Conservation (phyloP, 306 rosid species). For the Cicer yamashitae region DNA sequence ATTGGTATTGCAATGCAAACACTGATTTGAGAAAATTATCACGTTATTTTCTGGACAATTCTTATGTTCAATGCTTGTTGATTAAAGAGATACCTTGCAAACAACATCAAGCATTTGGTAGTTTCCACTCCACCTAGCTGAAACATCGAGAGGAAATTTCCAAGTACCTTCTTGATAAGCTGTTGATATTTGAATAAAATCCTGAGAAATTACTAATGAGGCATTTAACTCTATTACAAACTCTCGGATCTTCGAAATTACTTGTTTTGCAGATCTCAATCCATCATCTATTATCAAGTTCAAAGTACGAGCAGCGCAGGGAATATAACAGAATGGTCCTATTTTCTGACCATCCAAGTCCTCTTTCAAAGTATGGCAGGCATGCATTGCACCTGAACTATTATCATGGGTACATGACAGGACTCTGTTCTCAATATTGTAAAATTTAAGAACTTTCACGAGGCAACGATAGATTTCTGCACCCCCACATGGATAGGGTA, state of each 20-base stretch:
- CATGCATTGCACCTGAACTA: conserved; percentile 72
- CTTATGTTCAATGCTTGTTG: conserved; percentile 28
- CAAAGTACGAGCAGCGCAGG: conserved; percentile 92
- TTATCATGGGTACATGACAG: conserved; percentile 95
- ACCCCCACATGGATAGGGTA: conserved; percentile 82
- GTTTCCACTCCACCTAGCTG: conserved; percentile 89
- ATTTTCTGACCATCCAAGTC: conserved; percentile 74
- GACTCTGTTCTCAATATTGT: conserved; percentile 77
- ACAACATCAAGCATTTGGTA: conserved; percentile 95
- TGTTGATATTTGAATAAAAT: conserved; percentile 69
- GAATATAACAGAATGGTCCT: conserved; percentile 88
- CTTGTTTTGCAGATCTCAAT: conserved; percentile 66
- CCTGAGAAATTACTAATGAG: conserved; percentile 71
- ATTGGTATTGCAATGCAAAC: conserved; percentile 24
- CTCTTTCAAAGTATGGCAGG: conserved; percentile 79
- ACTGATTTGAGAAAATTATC: not conserved
- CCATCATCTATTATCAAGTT: conserved; percentile 89
- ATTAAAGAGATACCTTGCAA: conserved; percentile 67
- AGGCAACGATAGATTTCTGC: conserved; percentile 74
- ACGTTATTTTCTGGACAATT: not conserved
- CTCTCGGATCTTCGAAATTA: conserved; percentile 80
- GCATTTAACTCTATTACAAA: conserved; percentile 76
- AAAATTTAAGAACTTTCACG: conserved; percentile 73
- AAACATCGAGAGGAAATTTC: conserved; percentile 91
- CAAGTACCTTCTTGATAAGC: conserved; percentile 89